A percentile compares a stretch with the other conserved stretches of the same genome.
phyloP scores from a whole-genome alignment of 2,329 filamentous ascomycete species.

The Fusarium falciforme region DNA sequence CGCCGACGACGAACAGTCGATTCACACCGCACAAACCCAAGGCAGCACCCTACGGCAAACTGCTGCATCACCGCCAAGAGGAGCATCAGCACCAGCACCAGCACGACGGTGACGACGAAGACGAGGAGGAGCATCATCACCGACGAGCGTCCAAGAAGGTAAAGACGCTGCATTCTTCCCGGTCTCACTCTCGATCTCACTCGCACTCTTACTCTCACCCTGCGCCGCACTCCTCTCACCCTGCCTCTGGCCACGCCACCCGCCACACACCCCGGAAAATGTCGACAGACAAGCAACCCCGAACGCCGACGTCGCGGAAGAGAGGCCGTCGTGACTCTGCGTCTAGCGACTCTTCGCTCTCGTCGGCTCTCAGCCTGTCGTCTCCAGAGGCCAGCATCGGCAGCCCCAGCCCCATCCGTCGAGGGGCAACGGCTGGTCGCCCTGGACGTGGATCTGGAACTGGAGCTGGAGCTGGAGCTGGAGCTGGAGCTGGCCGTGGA shows the following conservation, averaged over 20 bases:
- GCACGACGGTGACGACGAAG: constrained; percentile 21
- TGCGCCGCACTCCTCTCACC: constrained; percentile 18
- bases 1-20: constrained; percentile 56
- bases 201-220: constrained; percentile 29
- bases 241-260: constrained; percentile 31
- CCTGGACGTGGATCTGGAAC: constrained; percentile 31
- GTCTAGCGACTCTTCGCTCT: constrained; percentile 58
- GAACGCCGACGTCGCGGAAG: constrained; percentile 51
- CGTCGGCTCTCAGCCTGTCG: constrained; percentile 53
- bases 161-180: constrained; percentile 47
- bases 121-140: constrained; percentile 15
- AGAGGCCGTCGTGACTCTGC: constrained; percentile 51
- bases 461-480: constrained; percentile 43
- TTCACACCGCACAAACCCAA: constrained; percentile 59
- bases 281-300: constrained; percentile 39
- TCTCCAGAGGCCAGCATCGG: constrained; percentile 51
- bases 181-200: constrained; percentile 21
- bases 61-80: constrained; percentile 54
- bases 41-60: constrained; percentile 60
- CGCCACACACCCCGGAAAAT: constrained; percentile 44
- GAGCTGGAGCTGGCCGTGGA: constrained; percentile 43
- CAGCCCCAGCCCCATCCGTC: constrained; percentile 44
- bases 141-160: constrained; percentile 51
- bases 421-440: constrained; percentile 40
- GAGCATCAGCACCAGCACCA: constrained; percentile 19